A percentile compares a stretch with the other conserved stretches of the same genome.
Conservation (phyloP, 257 asterid species). For the Gardenia jasminoides region DNA sequence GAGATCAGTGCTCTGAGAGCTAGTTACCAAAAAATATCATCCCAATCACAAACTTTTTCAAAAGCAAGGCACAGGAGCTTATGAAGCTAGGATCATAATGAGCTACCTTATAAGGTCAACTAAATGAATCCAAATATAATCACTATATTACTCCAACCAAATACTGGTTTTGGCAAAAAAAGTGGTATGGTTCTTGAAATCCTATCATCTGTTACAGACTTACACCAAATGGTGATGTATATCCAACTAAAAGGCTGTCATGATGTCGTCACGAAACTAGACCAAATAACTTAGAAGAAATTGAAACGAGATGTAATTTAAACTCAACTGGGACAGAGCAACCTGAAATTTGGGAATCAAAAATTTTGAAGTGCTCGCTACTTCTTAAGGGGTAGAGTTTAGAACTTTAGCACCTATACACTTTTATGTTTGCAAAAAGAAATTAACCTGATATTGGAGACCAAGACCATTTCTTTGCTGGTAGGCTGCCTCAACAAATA, state of each 20-base stretch:
- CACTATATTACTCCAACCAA: too few species aligned
- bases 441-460: slow-evolving; percentile 1
- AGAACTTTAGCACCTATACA: not conserved
- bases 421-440: slow-evolving; percentile 17
- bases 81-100: not conserved
- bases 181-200: not conserved
- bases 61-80: not conserved
- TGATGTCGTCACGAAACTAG: not conserved
- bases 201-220: not conserved
- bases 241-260: not conserved
- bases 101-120: too few species aligned
- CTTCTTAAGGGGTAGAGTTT: not conserved
- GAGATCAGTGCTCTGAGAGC: too few species aligned
- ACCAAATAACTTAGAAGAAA: not conserved
- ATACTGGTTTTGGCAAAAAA: not conserved
- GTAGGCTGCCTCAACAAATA: slow-evolving; percentile 18
- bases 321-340: not conserved
- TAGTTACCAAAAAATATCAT: too few species aligned
- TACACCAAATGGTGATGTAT: not conserved
- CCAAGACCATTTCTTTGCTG: not conserved
- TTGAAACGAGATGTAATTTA: not conserved
- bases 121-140: not conserved
- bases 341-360: not conserved
- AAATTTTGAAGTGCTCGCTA: not conserved
- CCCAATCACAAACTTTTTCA: too few species aligned